Evolutionary conservation across 179 eudicot genomes (phyloP).

Genomic region (Vitellaria paradoxa): DNA sequence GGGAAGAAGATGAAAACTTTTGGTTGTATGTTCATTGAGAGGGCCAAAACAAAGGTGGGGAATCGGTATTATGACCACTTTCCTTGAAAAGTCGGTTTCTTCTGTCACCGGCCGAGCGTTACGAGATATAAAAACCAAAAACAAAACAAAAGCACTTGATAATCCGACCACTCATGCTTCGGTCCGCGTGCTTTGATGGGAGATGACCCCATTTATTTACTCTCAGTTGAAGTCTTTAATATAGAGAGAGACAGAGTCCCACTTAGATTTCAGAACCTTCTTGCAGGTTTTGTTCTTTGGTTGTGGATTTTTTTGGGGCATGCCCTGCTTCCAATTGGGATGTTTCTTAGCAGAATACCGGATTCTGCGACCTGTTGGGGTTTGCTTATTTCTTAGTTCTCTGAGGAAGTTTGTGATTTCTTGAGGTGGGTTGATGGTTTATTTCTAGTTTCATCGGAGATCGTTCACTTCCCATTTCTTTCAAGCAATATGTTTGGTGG

Average conservation of each 20-base stretch:
- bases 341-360: slow-evolving; percentile 21
- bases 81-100: slow-evolving; percentile 76
- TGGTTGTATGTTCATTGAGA: too few species aligned
- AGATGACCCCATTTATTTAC: slow-evolving; percentile 23
- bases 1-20: too few species aligned
- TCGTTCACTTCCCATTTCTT: too few species aligned
- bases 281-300: slow-evolving; percentile 67
- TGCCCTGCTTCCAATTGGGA: slow-evolving; percentile 17
- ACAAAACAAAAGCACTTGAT: slow-evolving; percentile 25
- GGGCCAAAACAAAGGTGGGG: slow-evolving; percentile 8
- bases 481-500: too few species aligned
- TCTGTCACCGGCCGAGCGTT: slow-evolving; percentile 19
- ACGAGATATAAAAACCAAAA: too few species aligned
- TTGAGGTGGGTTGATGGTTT: slow-evolving; percentile 12
- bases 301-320: slow-evolving; percentile 44
- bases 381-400: slow-evolving; percentile 7
- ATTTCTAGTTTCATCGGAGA: neutral
- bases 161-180: slow-evolving; percentile 65
- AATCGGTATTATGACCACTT: slow-evolving; percentile 41
- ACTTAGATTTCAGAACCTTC: slow-evolving; percentile 53
- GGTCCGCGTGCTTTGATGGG: slow-evolving; percentile 84
- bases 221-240: slow-evolving; percentile 22
- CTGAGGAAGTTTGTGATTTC: neutral
- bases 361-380: too few species aligned
- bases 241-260: slow-evolving; percentile 39